These are phyloP conservation scores for Mycosarcoma mackinlayi DNA, from an alignment of 1,284 basidiomycete genomes.

Conservation along the genomic window DNA sequence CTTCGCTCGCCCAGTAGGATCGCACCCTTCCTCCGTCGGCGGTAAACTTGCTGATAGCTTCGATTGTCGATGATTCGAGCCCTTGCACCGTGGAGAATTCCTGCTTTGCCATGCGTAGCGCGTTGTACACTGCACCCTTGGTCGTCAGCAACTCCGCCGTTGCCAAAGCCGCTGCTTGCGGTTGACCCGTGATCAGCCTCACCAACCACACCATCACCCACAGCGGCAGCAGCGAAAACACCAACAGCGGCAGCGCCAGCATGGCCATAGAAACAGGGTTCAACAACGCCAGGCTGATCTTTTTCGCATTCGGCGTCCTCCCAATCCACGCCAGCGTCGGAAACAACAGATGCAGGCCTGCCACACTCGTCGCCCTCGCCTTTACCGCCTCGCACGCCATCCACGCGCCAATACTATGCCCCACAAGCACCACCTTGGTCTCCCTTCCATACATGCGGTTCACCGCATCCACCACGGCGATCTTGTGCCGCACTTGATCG, in stretches of 20 bases:
- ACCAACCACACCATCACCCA: conserved; percentile 34
- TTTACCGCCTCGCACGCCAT: conserved; percentile 47
- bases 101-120: conserved; percentile 51
- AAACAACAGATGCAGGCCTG: conserved; percentile 54
- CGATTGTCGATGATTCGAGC: conserved; percentile 17
- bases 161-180: conserved; percentile 19
- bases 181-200: conserved; percentile 35
- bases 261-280: conserved; percentile 21
- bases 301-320: conserved; percentile 47
- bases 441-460: conserved; percentile 13
- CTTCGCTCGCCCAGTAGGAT: conserved; percentile 27
- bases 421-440: conserved; percentile 48
- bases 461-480: conserved; percentile 44
- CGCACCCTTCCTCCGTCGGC: conserved; percentile 8
- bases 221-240: conserved; percentile 50
- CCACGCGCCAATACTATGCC: conserved; percentile 58
- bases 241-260: conserved; percentile 33
- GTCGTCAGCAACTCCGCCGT: conserved; percentile 51
- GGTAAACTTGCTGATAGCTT: conserved; percentile 20
- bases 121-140: conserved; percentile 37
- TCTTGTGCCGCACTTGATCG: conserved; percentile 56
- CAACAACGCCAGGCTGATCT: conserved; percentile 28
- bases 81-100: conserved; percentile 46
- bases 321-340: conserved; percentile 56
- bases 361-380: conserved; percentile 27